Conservation (phyloP, 1,284 basidiomycete species). For the Sparassis latifolia region DNA sequence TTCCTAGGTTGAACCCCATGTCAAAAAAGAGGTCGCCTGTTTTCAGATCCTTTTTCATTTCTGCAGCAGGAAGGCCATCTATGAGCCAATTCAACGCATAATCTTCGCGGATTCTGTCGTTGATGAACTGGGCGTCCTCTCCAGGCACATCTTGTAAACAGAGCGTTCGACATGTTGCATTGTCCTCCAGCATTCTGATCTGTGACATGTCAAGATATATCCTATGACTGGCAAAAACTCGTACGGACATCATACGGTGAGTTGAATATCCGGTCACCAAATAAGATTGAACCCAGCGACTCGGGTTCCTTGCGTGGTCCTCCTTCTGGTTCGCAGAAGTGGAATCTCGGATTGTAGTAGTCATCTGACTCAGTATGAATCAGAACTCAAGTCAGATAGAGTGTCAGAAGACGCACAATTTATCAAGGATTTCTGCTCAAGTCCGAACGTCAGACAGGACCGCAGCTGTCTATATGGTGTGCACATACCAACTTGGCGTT, state of each 20-base stretch:
- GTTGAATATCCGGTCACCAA: constrained; percentile 93
- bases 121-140: constrained; percentile 84
- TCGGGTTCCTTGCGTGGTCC: constrained; percentile 81
- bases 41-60: constrained; percentile 79
- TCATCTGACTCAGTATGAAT: constrained; percentile 49
- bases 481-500: constrained; percentile 71
- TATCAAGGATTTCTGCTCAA: constrained; percentile 68
- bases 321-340: constrained; percentile 80
- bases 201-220: constrained; percentile 23
- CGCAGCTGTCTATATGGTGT: not conserved
- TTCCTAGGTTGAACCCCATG: constrained; percentile 79
- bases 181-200: constrained; percentile 73
- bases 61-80: constrained; percentile 90
- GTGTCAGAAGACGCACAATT: constrained; percentile 47
- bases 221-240: constrained; percentile 1
- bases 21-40: constrained; percentile 85
- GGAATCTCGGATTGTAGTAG: constrained; percentile 82
- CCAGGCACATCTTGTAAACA: constrained; percentile 60
- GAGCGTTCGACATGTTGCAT: constrained; percentile 71
- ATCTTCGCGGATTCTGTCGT: constrained; percentile 86
- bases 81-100: constrained; percentile 95
- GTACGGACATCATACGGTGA: constrained; percentile 77
- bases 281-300: constrained; percentile 88
- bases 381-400: not conserved
- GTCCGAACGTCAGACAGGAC: constrained; percentile 4